Evolutionary conservation across 2,329 filamentous ascomycete genomes (phyloP).

Genomic region (Colletotrichum gloeosporioides): DNA sequence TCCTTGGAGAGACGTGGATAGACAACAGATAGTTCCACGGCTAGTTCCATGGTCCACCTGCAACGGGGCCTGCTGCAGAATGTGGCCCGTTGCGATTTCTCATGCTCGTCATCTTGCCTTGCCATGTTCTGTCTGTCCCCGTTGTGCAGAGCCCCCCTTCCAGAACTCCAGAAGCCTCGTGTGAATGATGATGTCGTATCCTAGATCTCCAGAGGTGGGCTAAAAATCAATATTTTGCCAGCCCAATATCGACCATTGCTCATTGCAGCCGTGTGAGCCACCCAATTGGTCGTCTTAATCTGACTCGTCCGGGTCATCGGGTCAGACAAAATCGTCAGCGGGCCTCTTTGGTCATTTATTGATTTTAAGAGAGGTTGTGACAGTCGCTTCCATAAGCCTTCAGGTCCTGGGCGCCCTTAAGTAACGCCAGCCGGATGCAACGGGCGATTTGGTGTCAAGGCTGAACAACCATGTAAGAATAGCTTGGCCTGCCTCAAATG

Average conservation of each 20-base stretch:
- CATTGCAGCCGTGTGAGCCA: not conserved
- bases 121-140: not conserved
- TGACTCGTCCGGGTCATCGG: constrained; percentile 10
- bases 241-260: constrained; percentile 7
- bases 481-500: not conserved
- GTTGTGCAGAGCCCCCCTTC: not conserved
- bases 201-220: not conserved
- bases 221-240: constrained; percentile 10
- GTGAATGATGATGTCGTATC: not conserved
- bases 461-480: not conserved
- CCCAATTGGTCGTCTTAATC: not conserved
- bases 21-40: not conserved
- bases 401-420: not conserved
- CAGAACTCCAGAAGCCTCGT: not conserved
- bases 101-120: constrained; percentile 11
- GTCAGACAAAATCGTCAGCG: not conserved
- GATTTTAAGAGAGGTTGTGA: not conserved
- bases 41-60: not conserved
- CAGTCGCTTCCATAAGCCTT: not conserved
- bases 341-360: constrained; percentile 5
- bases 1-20: not conserved
- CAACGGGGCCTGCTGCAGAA: not conserved
- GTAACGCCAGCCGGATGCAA: not conserved
- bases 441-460: not conserved
- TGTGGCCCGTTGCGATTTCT: not conserved